Base-by-base conservation (phyloP, 1,284 basidiomycete genomes). In the Coniferiporia sulphurascens region DNA sequence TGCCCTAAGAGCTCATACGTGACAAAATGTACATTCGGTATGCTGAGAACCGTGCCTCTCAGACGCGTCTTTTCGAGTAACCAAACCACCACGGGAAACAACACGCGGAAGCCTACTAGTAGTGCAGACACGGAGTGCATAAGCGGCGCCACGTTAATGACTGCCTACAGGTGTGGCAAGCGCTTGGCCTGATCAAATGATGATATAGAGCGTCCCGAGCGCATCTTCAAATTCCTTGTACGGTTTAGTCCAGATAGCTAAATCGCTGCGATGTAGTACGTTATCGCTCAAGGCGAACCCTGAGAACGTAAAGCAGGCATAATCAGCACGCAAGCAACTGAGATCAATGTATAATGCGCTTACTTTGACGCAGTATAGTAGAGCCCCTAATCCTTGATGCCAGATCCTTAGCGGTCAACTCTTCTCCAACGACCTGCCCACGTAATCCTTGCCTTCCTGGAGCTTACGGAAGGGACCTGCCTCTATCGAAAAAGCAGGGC, bases 281-380 rank as follows among this genome's bases (percentile, higher is more conserved):
- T 80, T 67, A 95, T 91, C 6, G 91, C 91, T 65, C 89, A 92
- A 2, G 89, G 89, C 19, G 91, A 91, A 73, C 88, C 87, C 61
- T 17, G 58, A 43, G 12, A 38, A 48, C 52, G 21, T 58, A n/a
- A 7, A 43, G 41, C 27, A 27, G 27, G 27, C 3, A 27, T 5
- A 27, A n/a, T n/a, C n/a, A 27, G 27, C 27, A 27, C 27, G 5
- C 5, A 43, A n/a, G 3, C 41, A 43, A 7, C 8, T 43, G 41
- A 43, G 41, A 2, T 7, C 15, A 21, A 48, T 48, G 45, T 48
- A 19, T n/a, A 19, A 9, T 4, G 45, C 41, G 41, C 59, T 27
- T 43, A 61, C 59, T 57, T 61, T 34, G 76, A 76, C 13, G 76
- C 75, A 6, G 74, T 76, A 60, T 75, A 74, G 61, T 75, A 74